Evolutionary conservation across 2,329 filamentous ascomycete genomes (phyloP), one percentile per base, ranked within the genome.

Genomic region (Lasiodiplodia theobromae): DNA sequence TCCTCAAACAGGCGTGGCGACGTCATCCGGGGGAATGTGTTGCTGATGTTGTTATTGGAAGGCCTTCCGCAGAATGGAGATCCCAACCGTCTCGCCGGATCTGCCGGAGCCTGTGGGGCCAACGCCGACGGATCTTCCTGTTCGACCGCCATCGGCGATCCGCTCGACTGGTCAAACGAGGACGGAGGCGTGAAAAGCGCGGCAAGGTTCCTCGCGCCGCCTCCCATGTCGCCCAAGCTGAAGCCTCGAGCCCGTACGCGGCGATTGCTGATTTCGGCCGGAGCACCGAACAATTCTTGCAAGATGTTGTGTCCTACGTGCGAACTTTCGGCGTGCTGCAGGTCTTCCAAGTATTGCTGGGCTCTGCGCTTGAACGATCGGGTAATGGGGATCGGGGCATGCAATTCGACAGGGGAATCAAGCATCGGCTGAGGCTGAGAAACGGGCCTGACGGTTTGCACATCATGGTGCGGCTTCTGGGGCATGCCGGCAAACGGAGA

Each of bases 181-280:
- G 74, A 65, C 37, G 83, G 83, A 7, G 86, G 85, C 4, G 83
- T 85, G 73, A 89, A 88, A 4, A 89, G 79, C 68, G 84, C 82
- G 54, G 86, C 81, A 40, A 89, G 80, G 65, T 84, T 82, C 64
- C 82, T 78, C 72, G 80, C 83, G 64, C 83, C 81, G 34, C 82
- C 82, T 70, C 82, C 82, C 69, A 87, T 84, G 65, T 87, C 86
- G 62, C 87, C 86, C 28, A 87, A 82, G 57, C 87, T 90, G 73
- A 88, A 89, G 67, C 88, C 88, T 53, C 88, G 86, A 72, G 85
- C 88, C 51, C 88, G 85, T 40, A 88, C 83, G 37, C 87, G 85
- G 67, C 86, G 85, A 71, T 87, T 83, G 66, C 85, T 84, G 11
- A 82, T 81, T 69, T 87, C 84, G 34, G 81, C 78, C 49, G 81